Evolutionary conservation across 2,329 filamentous ascomycete species (phyloP).

Genomic region (Botrytis paeoniae): DNA sequence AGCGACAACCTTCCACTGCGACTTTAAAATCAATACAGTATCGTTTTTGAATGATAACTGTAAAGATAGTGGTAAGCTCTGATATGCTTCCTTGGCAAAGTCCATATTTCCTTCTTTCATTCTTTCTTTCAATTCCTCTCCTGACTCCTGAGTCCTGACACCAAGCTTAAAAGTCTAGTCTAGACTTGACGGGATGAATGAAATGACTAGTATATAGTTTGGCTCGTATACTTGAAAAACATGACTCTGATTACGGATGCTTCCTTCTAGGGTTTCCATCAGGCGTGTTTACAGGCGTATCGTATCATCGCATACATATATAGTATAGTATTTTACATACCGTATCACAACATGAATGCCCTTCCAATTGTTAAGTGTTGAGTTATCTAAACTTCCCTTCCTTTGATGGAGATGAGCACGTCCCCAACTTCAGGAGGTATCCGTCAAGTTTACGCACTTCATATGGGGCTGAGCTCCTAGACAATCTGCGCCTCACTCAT

Average conservation of each 20-base stretch:
- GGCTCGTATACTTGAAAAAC: neutral
- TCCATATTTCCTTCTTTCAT: neutral
- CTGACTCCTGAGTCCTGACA: constrained; percentile 1
- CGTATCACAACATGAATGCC: neutral
- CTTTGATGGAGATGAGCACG: neutral
- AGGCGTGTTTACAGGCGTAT: neutral
- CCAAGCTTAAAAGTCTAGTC: neutral
- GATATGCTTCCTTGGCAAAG: neutral
- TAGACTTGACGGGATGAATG: neutral
- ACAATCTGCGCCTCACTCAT: constrained; percentile 16
- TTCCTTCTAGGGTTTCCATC: neutral
- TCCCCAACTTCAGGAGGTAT: constrained; percentile 17
- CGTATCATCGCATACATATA: neutral
- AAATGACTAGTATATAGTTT: neutral
- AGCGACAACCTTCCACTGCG: neutral
- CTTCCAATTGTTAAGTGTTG: neutral
- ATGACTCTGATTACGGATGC: neutral
- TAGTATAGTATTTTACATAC: neutral
- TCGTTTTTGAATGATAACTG: neutral
- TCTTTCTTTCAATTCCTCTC: neutral
- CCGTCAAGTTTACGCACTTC: constrained; percentile 15
- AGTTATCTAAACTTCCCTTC: neutral
- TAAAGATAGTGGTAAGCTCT: neutral
- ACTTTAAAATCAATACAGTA: neutral
- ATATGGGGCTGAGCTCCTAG: constrained; percentile 20